Conservation (phyloP, 805 yeast genomes). For the Komagataella kurtzmanii region DNA sequence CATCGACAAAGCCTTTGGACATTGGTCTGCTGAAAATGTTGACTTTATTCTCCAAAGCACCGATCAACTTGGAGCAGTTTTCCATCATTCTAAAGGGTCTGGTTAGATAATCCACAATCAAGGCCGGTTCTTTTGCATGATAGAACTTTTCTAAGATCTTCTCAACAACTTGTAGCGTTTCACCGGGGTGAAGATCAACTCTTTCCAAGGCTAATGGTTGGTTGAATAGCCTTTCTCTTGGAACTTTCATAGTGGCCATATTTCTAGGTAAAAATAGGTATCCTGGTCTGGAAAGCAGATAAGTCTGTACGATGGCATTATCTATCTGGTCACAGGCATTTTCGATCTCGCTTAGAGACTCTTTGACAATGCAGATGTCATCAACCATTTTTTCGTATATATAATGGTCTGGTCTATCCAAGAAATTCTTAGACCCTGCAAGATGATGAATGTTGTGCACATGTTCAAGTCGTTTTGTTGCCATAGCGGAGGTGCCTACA, state of each 20-base stretch:
- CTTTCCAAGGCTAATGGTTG: constrained; percentile 4
- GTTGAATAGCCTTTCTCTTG: neutral
- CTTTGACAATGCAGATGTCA: constrained; percentile 41
- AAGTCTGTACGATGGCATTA: constrained; percentile 40
- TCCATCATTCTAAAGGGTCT: constrained; percentile 15
- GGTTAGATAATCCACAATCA: constrained; percentile 56
- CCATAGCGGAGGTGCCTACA: constrained; percentile 27
- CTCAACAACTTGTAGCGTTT: constrained; percentile 21
- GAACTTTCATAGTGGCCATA: constrained; percentile 16
- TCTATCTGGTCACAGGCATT: constrained; percentile 55
- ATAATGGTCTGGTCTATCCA: constrained; percentile 46
- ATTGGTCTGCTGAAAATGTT: constrained; percentile 20
- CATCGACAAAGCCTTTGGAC: constrained; percentile 19
- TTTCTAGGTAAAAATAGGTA: constrained; percentile 70
- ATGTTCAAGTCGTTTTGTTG: constrained; percentile 4
- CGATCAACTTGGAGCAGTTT: constrained; percentile 12
- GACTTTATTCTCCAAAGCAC: constrained; percentile 14
- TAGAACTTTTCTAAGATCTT: constrained; percentile 38
- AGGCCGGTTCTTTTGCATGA: constrained; percentile 40
- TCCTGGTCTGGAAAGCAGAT: constrained; percentile 61
- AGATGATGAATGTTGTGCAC: constrained; percentile 40
- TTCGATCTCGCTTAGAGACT: constrained; percentile 27
- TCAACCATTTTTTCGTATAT: constrained; percentile 53
- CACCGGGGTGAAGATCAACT: constrained; percentile 2
- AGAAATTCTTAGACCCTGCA: constrained; percentile 34